Conservation (phyloP, 495 filamentous ascomycete species). For the Aeminium ludgeri region DNA sequence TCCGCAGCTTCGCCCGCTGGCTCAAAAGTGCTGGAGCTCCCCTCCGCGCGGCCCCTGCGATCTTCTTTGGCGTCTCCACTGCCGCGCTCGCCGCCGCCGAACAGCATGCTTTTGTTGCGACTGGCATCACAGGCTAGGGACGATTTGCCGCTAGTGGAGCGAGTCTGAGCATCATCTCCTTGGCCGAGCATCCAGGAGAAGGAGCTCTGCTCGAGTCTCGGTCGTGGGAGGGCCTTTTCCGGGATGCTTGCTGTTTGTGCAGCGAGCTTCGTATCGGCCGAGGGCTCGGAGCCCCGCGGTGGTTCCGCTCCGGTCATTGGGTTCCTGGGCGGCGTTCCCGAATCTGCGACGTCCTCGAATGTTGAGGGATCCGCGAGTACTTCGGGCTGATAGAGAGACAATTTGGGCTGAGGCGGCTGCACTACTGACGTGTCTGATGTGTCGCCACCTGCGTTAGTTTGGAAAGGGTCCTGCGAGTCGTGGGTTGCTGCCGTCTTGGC, state of each 20-base stretch:
- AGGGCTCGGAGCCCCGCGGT: not conserved
- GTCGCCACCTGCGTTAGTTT: no score
- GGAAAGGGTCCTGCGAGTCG: no score
- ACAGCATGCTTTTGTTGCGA: constrained; percentile 4
- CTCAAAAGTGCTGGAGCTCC: not conserved
- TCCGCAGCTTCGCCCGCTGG: not conserved
- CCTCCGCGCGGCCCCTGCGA: not conserved
- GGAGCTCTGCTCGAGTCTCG: constrained; percentile 61
- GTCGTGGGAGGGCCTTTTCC: constrained; percentile 22
- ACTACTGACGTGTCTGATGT: no score
- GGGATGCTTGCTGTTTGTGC: not conserved
- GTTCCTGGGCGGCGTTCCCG: no score
- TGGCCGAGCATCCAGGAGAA: constrained; percentile 93
- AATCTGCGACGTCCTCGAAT: constrained; percentile 3
- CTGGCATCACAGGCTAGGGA: not conserved
- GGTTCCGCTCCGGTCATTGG: not conserved
- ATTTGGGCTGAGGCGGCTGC: no score
- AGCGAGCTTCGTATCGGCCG: not conserved
- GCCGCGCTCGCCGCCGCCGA: not conserved
- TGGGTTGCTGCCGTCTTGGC: no score
- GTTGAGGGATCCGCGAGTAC: constrained; percentile 3
- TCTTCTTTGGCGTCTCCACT: not conserved
- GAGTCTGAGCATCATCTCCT: constrained; percentile 12
- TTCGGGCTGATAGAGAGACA: not conserved
- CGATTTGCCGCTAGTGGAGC: not conserved